Base-by-base conservation (phyloP, 495 filamentous ascomycete genomes). In the Rhizodiscina lignyota region DNA sequence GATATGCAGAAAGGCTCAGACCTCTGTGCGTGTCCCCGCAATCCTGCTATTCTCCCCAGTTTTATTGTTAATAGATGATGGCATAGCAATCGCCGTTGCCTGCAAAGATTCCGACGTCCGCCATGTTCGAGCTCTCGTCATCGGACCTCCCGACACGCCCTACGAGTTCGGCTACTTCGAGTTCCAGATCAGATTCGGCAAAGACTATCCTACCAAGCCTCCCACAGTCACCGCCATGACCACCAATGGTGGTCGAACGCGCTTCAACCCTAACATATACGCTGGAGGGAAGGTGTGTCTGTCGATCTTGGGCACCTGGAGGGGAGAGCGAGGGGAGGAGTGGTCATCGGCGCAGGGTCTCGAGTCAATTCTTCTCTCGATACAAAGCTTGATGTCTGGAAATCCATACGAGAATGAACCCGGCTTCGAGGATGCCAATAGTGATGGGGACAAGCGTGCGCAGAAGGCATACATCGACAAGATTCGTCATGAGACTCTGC, bases 151-250 rank as follows among this genome's bases (percentile, higher is more conserved):
- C 32, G 86, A 87, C 36, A 92, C 89, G 0, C 86, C 89, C 0
- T 97, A 97, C 53, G 84, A 94, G 47, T 91, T 92, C 49, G 89
- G 87, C 3, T 94, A 93, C 64, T 97, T 93, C 49, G 82, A 93
- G 74, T 82, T 82, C 45, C 43, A 59, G 0, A 63, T 80, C 36
- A 76, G 74, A 43, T 78, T 82, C 48, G 62, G 68, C 42, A 72
- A 63, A 66, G 86, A 93, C 10, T 97, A 97, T 48, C 89, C 89
- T 10, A 75, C 70, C 34, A 85, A 75, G 39, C 74, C 86, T 2
- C 89, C 89, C 1, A 47, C 43, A 2, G 85, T 96, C 10, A 72
- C 55, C 5, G 72, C 78, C 4, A 63, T 73, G 24, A 94, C 91
- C 1, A 97, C 89, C 2, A 94, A 96, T 52, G 64, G 66, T 13